Evolutionary conservation across 257 asterid genomes (phyloP).

Genomic region (Gardenia jasminoides): DNA sequence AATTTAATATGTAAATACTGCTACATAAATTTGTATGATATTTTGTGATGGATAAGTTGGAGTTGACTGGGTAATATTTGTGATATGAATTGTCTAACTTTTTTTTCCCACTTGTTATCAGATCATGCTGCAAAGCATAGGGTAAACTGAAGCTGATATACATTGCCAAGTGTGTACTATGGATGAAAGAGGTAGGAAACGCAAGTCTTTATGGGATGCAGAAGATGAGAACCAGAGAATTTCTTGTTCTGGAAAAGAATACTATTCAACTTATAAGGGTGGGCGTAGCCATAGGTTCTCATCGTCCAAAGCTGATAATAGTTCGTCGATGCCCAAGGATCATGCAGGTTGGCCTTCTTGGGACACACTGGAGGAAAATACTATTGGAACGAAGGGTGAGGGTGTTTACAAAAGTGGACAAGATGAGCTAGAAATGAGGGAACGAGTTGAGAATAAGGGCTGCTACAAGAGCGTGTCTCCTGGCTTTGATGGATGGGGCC

Average conservation of each 20-base stretch:
- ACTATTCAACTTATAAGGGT: conserved; percentile 27
- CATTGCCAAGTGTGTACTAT: conserved; percentile 37
- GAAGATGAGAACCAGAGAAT: conserved; percentile 41
- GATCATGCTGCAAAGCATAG: conserved; percentile 42
- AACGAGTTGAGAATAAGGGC: conserved; percentile 38
- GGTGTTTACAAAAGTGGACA: conserved; percentile 35
- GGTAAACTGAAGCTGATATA: conserved; percentile 23
- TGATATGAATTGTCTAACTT: neutral
- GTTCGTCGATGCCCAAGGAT: conserved; percentile 38
- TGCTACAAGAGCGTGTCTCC: conserved; percentile 52
- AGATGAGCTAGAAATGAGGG: conserved; percentile 39
- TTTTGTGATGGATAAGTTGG: neutral
- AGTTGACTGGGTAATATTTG: neutral
- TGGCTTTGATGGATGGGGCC: conserved; percentile 48
- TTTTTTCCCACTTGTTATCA: conserved; percentile 26
- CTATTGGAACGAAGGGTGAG: conserved; percentile 29
- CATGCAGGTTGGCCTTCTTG: conserved; percentile 41
- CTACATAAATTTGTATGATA: neutral
- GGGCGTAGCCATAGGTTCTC: conserved; percentile 37
- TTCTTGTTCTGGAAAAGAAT: conserved; percentile 42
- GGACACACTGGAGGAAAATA: conserved; percentile 26
- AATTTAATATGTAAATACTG: neutral
- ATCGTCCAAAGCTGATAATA: conserved; percentile 35
- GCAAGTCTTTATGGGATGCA: conserved; percentile 59
- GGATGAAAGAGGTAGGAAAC: conserved; percentile 64